Evolutionary conservation across 345 rosid species (phyloP).

Genomic region (Gossypium herbaceum): DNA sequence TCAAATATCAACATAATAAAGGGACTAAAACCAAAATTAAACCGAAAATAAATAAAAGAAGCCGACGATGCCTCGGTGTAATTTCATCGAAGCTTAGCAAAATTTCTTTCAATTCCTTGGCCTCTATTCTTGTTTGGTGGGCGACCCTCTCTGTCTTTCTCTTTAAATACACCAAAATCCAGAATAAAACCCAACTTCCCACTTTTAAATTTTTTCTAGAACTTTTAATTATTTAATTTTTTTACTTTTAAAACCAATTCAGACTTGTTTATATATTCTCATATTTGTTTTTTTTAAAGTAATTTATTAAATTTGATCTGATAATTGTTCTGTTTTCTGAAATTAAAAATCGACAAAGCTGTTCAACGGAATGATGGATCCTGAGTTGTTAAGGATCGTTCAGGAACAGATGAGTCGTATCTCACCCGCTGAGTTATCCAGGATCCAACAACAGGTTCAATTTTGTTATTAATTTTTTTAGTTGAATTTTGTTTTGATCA

Average conservation of each 20-base stretch:
- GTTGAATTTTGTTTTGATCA: not conserved
- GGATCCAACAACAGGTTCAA: constrained; percentile 61
- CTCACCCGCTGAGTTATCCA: constrained; percentile 73
- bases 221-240: not conserved
- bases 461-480: not conserved
- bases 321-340: not conserved
- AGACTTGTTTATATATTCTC: not conserved
- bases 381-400: constrained; percentile 76
- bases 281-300: no score
- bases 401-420: constrained; percentile 98
- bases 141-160: not conserved
- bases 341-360: not conserved
- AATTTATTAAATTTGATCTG: not conserved
- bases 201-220: not conserved
- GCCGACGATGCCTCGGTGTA: not conserved
- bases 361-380: constrained; percentile 63
- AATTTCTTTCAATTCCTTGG: not conserved
- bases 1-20: no score
- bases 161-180: not conserved
- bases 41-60: not conserved
- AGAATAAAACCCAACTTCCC: not conserved
- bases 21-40: no score
- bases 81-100: constrained; percentile 10
- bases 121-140: not conserved
- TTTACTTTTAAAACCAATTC: not conserved